A percentile compares a stretch with the other conserved stretches of the same genome.
These are phyloP conservation scores for Tylopilus plumbeoviolaceoides DNA, from an alignment of 768 basidiomycete species.

Conservation along the genomic window DNA sequence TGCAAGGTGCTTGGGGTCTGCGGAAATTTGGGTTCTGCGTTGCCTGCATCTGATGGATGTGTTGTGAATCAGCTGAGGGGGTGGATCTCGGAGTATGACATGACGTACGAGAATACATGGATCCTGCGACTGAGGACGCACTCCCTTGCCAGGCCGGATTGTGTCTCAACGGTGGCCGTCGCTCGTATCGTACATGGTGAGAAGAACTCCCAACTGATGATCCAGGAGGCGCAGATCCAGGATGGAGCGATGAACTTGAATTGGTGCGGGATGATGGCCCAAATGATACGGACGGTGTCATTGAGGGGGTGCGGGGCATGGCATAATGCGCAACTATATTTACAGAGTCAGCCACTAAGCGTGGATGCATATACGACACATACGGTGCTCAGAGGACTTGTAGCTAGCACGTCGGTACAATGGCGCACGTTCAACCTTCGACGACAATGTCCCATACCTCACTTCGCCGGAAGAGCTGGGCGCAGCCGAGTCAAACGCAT, in stretches of 20 bases:
- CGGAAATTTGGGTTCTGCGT: conserved; percentile 20
- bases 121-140: conserved; percentile 36
- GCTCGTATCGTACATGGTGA: conserved; percentile 37
- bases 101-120: conserved; percentile 40
- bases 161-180: conserved; percentile 45
- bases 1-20: conserved; percentile 37
- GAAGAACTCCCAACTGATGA: conserved; percentile 39
- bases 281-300: conserved; percentile 32
- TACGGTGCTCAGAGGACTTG: conserved; percentile 42
- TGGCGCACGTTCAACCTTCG: conserved; percentile 33
- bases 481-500: conserved; percentile 31
- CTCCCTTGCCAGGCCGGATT: conserved; percentile 45
- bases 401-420: conserved; percentile 42
- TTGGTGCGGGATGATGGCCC: conserved; percentile 47
- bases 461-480: conserved; percentile 29
- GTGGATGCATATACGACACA: conserved; percentile 20
- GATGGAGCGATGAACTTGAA: conserved; percentile 47
- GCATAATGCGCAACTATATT: conserved; percentile 29
- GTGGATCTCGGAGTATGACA: conserved; percentile 1
- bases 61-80: conserved; percentile 2
- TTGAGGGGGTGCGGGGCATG: conserved; percentile 27
- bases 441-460: conserved; percentile 30
- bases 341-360: not conserved
- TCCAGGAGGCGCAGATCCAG: conserved; percentile 35
- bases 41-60: conserved; percentile 16